Percentiles rank a stretch among this genome's conserved stretches.
phyloP scores from a whole-genome alignment of 139 green algal species.

The Limnomonas spitsbergensis region DNA sequence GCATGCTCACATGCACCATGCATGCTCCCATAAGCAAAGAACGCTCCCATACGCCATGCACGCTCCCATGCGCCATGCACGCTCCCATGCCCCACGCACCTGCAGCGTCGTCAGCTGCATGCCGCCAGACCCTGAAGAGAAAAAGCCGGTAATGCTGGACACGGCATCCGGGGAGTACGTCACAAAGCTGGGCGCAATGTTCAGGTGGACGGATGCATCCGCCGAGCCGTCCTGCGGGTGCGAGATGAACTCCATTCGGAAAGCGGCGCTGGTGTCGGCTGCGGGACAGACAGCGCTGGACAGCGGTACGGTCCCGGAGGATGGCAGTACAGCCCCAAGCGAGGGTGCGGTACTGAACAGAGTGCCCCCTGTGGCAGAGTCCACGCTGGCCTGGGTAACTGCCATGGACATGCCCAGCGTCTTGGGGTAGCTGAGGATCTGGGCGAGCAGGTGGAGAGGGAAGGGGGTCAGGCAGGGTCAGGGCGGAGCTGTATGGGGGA shows the following conservation, averaged over 20 bases:
- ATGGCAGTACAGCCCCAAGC: not conserved
- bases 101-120: constrained; percentile 28
- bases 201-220: constrained; percentile 58
- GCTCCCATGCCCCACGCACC: no score
- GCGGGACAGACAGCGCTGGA: not conserved
- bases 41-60: no score
- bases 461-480: no score
- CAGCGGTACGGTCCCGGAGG: not conserved
- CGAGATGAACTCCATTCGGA: constrained; percentile 51
- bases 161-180: constrained; percentile 67
- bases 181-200: constrained; percentile 74
- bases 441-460: no score
- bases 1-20: no score
- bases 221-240: constrained; percentile 69
- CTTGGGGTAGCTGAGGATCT: constrained; percentile 51
- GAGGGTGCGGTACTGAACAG: constrained; percentile 51
- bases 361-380: constrained; percentile 49
- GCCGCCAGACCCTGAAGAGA: constrained; percentile 37
- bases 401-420: constrained; percentile 49
- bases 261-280: constrained; percentile 15
- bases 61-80: no score
- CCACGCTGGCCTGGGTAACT: constrained; percentile 50
- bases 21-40: no score
- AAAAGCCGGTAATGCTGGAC: constrained; percentile 68
- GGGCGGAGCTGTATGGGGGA: no score